phyloP scores from a whole-genome alignment of 208 protist genomes.

The Crithidia mellificae region DNA sequence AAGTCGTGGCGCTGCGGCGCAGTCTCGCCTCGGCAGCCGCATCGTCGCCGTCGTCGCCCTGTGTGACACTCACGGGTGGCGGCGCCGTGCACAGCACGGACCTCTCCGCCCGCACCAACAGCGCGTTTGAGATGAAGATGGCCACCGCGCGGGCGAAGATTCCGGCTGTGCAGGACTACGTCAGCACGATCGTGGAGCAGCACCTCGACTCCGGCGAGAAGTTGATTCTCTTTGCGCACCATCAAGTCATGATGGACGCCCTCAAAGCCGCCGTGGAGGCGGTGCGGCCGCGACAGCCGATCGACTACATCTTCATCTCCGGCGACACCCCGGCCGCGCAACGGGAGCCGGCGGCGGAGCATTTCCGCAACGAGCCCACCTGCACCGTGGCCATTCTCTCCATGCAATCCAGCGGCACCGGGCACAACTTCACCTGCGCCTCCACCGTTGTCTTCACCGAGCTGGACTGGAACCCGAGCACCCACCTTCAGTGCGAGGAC shows the following conservation, averaged over 20 bases:
- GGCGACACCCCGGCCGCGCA: slow-evolving; percentile 75
- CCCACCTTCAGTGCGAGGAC: slow-evolving; percentile 96
- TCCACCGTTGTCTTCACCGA: slow-evolving; percentile 96
- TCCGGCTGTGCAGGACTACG: slow-evolving; percentile 89
- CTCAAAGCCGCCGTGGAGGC: slow-evolving; percentile 76
- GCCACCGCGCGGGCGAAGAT: slow-evolving; percentile 88
- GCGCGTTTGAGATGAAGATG: slow-evolving; percentile 85
- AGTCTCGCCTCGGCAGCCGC: slow-evolving; percentile 10
- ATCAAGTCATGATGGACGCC: slow-evolving; percentile 92
- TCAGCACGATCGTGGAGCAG: slow-evolving; percentile 75
- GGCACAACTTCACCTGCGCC: slow-evolving; percentile 94
- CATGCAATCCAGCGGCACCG: slow-evolving; percentile 95
- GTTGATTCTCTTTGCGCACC: slow-evolving; percentile 94
- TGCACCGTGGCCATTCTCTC: slow-evolving; percentile 89
- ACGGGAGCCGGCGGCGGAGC: slow-evolving; percentile 69
- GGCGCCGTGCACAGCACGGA: background rate
- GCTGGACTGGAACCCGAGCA: slow-evolving; percentile 97
- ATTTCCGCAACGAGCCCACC: slow-evolving; percentile 73
- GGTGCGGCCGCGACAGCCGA: slow-evolving; percentile 54
- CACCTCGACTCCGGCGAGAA: slow-evolving; percentile 82
- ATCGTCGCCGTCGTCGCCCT: background rate
- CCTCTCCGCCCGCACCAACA: slow-evolving; percentile 34
- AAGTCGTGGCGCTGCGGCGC: slow-evolving; percentile 62
- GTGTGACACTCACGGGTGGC: background rate
- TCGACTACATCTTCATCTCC: slow-evolving; percentile 93